A percentile compares a stretch with the other conserved stretches of the same genome.
Evolutionary conservation across 768 basidiomycete genomes (phyloP).

Genomic region (Amyloporia xantha): DNA sequence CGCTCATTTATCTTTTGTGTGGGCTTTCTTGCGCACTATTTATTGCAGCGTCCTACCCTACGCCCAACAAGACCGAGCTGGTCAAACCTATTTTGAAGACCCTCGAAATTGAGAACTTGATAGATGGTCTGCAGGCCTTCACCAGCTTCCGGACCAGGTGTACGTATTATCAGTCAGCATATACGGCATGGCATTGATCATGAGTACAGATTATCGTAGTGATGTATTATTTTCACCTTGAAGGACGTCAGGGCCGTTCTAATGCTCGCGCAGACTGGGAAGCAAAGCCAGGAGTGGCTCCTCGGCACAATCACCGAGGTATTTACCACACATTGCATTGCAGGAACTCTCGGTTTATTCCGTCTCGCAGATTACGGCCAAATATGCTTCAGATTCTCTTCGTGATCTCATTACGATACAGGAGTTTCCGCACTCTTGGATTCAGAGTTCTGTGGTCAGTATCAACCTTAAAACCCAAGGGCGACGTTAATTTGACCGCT

Average conservation of each 20-base stretch:
- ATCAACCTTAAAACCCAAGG: too few species aligned
- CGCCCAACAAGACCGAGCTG: conserved; percentile 53
- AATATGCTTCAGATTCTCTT: conserved; percentile 53
- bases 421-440: conserved; percentile 80
- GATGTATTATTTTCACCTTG: conserved; percentile 38
- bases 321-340: background rate
- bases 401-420: conserved; percentile 51
- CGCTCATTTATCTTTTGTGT: conserved; percentile 11
- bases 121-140: conserved; percentile 57
- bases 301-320: conserved; percentile 62
- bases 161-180: conserved; percentile 30
- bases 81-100: conserved; percentile 57
- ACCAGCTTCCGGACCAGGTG: conserved; percentile 69
- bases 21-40: conserved; percentile 14
- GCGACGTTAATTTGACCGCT: background rate
- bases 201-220: conserved; percentile 71
- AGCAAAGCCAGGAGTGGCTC: conserved; percentile 74
- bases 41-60: conserved; percentile 45
- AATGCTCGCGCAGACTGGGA: conserved; percentile 52
- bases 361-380: conserved; percentile 49
- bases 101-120: conserved; percentile 59
- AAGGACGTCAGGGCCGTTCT: background rate
- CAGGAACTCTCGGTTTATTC: conserved; percentile 1
- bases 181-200: conserved; percentile 5
- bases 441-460: conserved; percentile 72